These are phyloP conservation scores for Taphrina pruni DNA, from an alignment of 1,139 yeast species.

Conservation along the genomic window DNA sequence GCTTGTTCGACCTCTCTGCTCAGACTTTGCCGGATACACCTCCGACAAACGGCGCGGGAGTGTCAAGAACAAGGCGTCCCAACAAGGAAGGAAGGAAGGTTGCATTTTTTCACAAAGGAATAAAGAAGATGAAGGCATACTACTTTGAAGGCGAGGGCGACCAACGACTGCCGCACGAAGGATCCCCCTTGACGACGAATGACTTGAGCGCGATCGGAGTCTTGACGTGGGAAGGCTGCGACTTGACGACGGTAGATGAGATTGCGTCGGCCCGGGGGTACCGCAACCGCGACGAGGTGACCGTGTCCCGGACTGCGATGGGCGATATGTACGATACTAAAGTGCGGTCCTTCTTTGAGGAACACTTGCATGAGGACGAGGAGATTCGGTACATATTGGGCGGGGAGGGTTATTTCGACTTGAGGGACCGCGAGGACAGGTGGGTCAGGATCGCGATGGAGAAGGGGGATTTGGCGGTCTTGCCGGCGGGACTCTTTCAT, in stretches of 20 bases:
- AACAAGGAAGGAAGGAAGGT: no score
- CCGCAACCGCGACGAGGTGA: slow-evolving; percentile 77
- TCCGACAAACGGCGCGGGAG: no score
- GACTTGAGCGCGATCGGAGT: slow-evolving; percentile 71
- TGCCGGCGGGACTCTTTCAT: slow-evolving; percentile 46
- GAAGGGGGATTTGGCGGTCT: slow-evolving; percentile 64
- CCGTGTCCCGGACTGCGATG: slow-evolving; percentile 65
- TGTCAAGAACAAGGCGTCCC: no score
- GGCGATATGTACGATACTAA: slow-evolving; percentile 69
- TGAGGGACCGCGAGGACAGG: slow-evolving; percentile 66
- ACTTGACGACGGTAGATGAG: slow-evolving; percentile 64
- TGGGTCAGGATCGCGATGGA: slow-evolving; percentile 80
- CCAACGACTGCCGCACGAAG: slow-evolving; percentile 50
- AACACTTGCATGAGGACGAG: slow-evolving; percentile 95
- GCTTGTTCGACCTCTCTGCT: no score
- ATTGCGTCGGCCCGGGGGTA: slow-evolving; percentile 74
- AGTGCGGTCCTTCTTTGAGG: slow-evolving; percentile 74
- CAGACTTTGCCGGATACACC: no score
- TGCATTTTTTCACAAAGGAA: not conserved
- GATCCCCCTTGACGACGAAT: slow-evolving; percentile 59
- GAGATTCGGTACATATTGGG: slow-evolving; percentile 89
- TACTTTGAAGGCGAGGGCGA: slow-evolving; percentile 41
- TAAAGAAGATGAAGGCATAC: slow-evolving; percentile 30
- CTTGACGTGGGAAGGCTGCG: slow-evolving; percentile 60
- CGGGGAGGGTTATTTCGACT: slow-evolving; percentile 93